Conservation (phyloP, 306 rosid species). For the Glycine latifolia region DNA sequence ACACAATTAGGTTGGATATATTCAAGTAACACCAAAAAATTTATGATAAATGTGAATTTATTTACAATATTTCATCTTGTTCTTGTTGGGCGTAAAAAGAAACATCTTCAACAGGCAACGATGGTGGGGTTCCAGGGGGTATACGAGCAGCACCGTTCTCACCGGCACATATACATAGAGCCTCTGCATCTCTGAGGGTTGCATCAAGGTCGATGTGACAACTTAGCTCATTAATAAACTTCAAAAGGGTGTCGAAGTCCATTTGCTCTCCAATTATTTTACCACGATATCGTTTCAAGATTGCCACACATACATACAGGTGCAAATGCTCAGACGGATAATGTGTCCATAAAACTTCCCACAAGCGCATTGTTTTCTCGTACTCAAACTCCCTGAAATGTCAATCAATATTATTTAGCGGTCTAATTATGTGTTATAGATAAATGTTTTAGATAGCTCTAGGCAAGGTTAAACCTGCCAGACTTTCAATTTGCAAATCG, state of each 20-base stretch:
- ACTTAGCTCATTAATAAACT: constrained; percentile 90
- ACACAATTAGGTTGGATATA: constrained; percentile 34
- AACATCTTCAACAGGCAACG: constrained; percentile 79
- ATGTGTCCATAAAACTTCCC: constrained; percentile 98
- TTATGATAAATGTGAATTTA: not conserved
- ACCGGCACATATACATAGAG: constrained; percentile 87
- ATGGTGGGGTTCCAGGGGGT: constrained; percentile 99
- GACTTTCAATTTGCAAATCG: constrained; percentile 24
- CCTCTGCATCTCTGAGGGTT: constrained; percentile 89
- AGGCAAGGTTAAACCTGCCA: constrained; percentile 30
- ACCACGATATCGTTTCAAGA: constrained; percentile 81
- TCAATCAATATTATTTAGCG: constrained; percentile 32
- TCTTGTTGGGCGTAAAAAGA: constrained; percentile 62
- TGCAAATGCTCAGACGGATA: constrained; percentile 92
- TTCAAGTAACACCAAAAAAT: not conserved
- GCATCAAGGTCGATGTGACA: constrained; percentile 87
- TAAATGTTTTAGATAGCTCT: constrained; percentile 7
- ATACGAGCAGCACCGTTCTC: constrained; percentile 91
- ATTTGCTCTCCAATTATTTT: constrained; percentile 88
- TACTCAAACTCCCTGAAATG: constrained; percentile 84
- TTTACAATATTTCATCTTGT: constrained; percentile 68
- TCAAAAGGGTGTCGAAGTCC: constrained; percentile 97
- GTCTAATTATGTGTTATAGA: not conserved
- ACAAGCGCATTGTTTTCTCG: constrained; percentile 77
- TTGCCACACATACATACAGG: constrained; percentile 86